Evolutionary conservation across 441 rosid genomes (phyloP).

Genomic region (Aquilaria agallochum): DNA sequence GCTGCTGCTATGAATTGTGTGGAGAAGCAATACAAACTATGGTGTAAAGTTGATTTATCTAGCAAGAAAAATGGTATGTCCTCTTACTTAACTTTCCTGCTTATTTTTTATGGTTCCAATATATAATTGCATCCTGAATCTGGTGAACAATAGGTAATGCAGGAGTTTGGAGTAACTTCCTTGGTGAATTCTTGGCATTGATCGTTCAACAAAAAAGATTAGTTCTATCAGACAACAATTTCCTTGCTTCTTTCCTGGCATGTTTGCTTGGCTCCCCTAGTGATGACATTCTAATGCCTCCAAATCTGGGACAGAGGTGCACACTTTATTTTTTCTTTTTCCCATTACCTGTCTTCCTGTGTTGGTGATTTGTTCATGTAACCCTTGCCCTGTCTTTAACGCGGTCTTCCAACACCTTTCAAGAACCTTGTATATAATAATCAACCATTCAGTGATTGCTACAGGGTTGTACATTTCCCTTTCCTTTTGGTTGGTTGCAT

Average conservation of each 20-base stretch:
- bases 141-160: slow-evolving; percentile 58
- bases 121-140: slow-evolving; percentile 11
- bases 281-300: slow-evolving; percentile 63
- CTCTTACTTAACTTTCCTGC: slow-evolving; percentile 5
- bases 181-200: slow-evolving; percentile 69
- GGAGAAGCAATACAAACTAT: slow-evolving; percentile 56
- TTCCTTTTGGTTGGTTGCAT: too few relatives aligned
- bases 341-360: neutral
- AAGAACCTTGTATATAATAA: too few relatives aligned
- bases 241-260: slow-evolving; percentile 73
- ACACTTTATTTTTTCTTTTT: slow-evolving; percentile 1
- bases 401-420: too few relatives aligned
- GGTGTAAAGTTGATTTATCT: slow-evolving; percentile 53
- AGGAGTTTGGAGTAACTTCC: slow-evolving; percentile 66
- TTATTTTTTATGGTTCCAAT: slow-evolving; percentile 10
- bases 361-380: too few relatives aligned
- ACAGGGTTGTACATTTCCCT: too few relatives aligned
- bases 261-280: slow-evolving; percentile 67
- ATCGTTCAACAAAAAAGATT: slow-evolving; percentile 79
- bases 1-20: slow-evolving; percentile 80
- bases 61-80: slow-evolving; percentile 90
- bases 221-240: slow-evolving; percentile 76
- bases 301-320: slow-evolving; percentile 72
- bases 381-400: too few relatives aligned
- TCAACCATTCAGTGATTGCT: too few relatives aligned